Evolutionary conservation across 257 asterid species (phyloP), one percentile per base, ranked within the genome.

Genomic region (Nicotiana paniculata): DNA sequence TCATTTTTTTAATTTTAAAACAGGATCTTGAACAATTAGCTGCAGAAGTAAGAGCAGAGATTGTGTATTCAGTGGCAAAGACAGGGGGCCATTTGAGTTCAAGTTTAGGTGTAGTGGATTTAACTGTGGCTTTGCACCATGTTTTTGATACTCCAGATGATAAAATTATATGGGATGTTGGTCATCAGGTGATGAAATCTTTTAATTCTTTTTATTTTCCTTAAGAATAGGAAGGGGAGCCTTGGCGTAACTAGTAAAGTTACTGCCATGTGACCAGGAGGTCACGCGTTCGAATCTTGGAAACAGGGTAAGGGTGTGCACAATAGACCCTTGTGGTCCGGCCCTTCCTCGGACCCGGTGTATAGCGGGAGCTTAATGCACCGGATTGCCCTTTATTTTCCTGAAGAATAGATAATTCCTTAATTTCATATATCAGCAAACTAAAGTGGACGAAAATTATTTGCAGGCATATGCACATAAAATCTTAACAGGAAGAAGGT

Each of bases 161-260:
- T 79, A 92, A 81, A 82, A 92, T 94, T n/a, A 90, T 94, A 9
- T 94, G 98, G 98, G 98, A 94, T 85, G 96, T 94, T 5, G 97
- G 96, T 77, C 97, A 93, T 87, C 98, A 93, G 91, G 98, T 93
- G 39, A 87, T 74, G 26, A 82, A 78, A 51, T 39, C 16, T 51
- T 21, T 21, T 76, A 37, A 0, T 32, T 59, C 11, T 70, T 55
- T 4, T 69, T 61, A 54, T 26, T 75, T 48, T 9, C 1, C 4
- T 15, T 28, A 24, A 7, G 51, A 67, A 67, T 33, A 33, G 28
- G 11, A 8, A 43, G 12, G 51, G 12, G 3, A 2, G 3, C 3
- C 12, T 43, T 43, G 48, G 2, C 10, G 2, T 39, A 39, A 39
- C 48, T 6, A 2, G 10, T 39, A 39, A 39, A 39, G 48, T 39